phyloP scores from a whole-genome alignment of 371 early-diverging fungal genomes.

The Mucor circinelloides region DNA sequence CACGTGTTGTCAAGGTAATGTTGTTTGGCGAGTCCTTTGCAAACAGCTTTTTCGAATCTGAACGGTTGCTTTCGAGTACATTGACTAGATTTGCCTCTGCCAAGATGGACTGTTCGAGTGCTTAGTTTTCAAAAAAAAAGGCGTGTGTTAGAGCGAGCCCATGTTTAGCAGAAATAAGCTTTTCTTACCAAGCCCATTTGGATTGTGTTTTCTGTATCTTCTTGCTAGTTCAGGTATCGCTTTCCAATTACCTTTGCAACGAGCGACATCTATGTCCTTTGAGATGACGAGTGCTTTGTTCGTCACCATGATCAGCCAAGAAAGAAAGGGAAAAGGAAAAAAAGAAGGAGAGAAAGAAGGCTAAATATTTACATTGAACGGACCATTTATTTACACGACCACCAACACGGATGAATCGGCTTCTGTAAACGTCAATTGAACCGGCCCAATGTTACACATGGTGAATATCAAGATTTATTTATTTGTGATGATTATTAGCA shows the following conservation, averaged over 20 bases:
- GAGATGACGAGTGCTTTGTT: conserved; percentile 33
- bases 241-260: conserved; percentile 60
- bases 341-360: background rate
- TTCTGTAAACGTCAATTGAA: background rate
- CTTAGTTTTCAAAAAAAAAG: background rate
- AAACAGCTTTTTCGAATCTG: conserved; percentile 1
- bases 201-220: conserved; percentile 65
- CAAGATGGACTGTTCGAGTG: conserved; percentile 10
- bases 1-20: conserved; percentile 21
- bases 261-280: conserved; percentile 60
- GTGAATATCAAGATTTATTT: too few species aligned
- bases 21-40: conserved; percentile 27
- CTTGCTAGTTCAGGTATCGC: conserved; percentile 66
- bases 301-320: conserved; percentile 20
- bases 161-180: background rate
- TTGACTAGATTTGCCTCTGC: conserved; percentile 12
- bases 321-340: conserved; percentile 1
- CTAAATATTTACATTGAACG: background rate
- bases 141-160: background rate
- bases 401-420: background rate
- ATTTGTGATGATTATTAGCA: too few species aligned
- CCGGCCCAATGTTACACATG: background rate
- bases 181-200: conserved; percentile 61
- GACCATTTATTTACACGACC: conserved; percentile 6
- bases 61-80: background rate